Evolutionary conservation across 2,329 filamentous ascomycete species (phyloP).

Genomic region (Achaetomium macrosporum): DNA sequence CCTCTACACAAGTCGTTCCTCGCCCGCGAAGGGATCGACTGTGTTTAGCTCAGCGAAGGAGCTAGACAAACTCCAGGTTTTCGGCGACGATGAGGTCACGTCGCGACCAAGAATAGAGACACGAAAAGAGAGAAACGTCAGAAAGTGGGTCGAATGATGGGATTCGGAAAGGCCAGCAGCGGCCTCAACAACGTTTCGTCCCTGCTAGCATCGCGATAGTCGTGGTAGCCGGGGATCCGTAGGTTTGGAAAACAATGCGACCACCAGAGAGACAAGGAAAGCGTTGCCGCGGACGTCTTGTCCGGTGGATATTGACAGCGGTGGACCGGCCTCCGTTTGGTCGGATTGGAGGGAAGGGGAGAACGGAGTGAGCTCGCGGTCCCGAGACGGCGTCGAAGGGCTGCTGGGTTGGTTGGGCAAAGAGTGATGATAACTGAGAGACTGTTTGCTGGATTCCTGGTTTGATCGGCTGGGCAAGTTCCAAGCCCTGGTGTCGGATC

Average conservation of each 20-base stretch:
- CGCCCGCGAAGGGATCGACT: constrained; percentile 32
- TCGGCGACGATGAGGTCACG: constrained; percentile 11
- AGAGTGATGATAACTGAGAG: neutral
- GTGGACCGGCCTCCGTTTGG: constrained; percentile 2
- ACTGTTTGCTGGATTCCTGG: constrained; percentile 12
- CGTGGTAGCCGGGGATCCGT: constrained; percentile 9
- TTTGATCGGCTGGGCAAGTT: constrained; percentile 25
- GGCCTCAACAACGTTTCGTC: constrained; percentile 14
- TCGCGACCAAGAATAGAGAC: neutral
- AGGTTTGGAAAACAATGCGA: constrained; percentile 8
- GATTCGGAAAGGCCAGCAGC: constrained; percentile 14
- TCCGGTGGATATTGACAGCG: neutral
- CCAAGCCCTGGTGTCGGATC: constrained; percentile 17
- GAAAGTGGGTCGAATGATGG: constrained; percentile 9
- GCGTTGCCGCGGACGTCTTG: neutral
- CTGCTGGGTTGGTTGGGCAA: neutral
- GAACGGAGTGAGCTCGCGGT: neutral
- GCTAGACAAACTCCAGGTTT: constrained; percentile 10
- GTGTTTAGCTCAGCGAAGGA: constrained; percentile 23
- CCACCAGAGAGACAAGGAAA: constrained; percentile 3
- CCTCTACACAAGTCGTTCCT: constrained; percentile 30
- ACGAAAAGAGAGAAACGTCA: constrained; percentile 14
- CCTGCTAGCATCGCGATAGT: constrained; percentile 17
- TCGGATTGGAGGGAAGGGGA: neutral
- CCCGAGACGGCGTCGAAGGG: neutral